A percentile compares a stretch with the other conserved stretches of the same genome.
Evolutionary conservation across 768 basidiomycete genomes (phyloP).

Genomic region (Russula virescens): DNA sequence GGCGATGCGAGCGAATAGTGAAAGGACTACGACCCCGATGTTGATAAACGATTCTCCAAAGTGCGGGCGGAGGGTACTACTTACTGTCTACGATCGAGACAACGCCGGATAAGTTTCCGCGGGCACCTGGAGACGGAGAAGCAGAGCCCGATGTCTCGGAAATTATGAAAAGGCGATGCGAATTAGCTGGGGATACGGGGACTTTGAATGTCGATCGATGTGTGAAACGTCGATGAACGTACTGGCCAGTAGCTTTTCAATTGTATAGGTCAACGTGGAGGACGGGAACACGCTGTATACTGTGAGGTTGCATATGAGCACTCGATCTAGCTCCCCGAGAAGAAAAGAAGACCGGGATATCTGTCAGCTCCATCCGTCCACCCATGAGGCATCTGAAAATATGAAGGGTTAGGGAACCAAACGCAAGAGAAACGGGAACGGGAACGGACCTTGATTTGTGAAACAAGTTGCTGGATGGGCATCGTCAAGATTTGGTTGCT

Average conservation of each 20-base stretch:
- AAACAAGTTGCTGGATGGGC: constrained; percentile 63
- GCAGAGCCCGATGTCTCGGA: constrained; percentile 48
- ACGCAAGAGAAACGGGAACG: not conserved
- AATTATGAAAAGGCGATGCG: constrained; percentile 75
- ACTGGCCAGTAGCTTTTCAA: constrained; percentile 82
- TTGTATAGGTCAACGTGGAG: constrained; percentile 60
- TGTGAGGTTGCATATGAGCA: constrained; percentile 27
- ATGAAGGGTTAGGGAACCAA: not conserved
- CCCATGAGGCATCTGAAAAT: constrained; percentile 45
- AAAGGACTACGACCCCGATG: constrained; percentile 47
- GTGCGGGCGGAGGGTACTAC: constrained; percentile 27
- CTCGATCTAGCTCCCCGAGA: not conserved
- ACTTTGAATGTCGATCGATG: not conserved
- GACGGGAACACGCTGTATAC: constrained; percentile 71
- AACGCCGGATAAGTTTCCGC: constrained; percentile 60
- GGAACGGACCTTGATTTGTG: constrained; percentile 59
- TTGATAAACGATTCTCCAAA: not conserved
- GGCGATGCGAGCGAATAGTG: constrained; percentile 70
- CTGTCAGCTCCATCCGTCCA: constrained; percentile 72
- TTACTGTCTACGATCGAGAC: constrained; percentile 78
- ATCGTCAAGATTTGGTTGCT: constrained; percentile 71
- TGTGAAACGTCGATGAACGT: constrained; percentile 30
- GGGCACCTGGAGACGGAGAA: constrained; percentile 44
- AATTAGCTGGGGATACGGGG: constrained; percentile 48
- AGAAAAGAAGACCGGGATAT: constrained; percentile 53